Percentiles rank a stretch among this genome's conserved stretches.
Evolutionary conservation across 805 yeast genomes (phyloP).

Genomic region (Hanseniaspora taiwanica): DNA sequence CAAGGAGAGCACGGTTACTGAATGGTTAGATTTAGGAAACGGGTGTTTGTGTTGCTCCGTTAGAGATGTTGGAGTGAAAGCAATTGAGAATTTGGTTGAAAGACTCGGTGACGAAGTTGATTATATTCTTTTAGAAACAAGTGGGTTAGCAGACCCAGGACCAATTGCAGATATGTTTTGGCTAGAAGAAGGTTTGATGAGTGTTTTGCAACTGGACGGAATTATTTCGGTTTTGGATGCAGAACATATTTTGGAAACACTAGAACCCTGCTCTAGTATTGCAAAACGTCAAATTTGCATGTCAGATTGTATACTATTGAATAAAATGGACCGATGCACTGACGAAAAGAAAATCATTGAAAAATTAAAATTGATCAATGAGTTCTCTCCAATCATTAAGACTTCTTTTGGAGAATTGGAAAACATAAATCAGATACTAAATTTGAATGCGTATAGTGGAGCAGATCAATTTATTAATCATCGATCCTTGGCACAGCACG

Average conservation of each 20-base stretch:
- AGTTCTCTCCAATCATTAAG: conserved; percentile 49
- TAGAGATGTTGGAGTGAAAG: conserved; percentile 86
- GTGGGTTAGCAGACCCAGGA: conserved; percentile 95
- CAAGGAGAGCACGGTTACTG: conserved; percentile 52
- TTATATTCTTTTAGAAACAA: conserved; percentile 84
- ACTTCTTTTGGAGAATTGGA: conserved; percentile 67
- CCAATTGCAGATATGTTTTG: conserved; percentile 97
- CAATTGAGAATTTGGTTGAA: conserved; percentile 76
- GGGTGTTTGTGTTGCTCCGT: conserved; percentile 97
- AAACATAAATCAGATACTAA: conserved; percentile 46
- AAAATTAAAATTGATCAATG: conserved; percentile 44
- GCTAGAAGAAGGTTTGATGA: conserved; percentile 80
- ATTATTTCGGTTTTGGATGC: conserved; percentile 79
- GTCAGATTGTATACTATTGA: conserved; percentile 72
- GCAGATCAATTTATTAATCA: conserved; percentile 5
- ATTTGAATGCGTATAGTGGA: conserved; percentile 62
- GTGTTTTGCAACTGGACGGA: conserved; percentile 82
- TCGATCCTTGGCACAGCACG: conserved; percentile 13
- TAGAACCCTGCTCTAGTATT: conserved; percentile 49
- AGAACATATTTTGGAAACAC: conserved; percentile 46
- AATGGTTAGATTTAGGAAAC: conserved; percentile 93
- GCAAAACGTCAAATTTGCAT: conserved; percentile 84
- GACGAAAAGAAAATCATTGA: conserved; percentile 16
- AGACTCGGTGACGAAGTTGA: conserved; percentile 65
- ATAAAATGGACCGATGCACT: conserved; percentile 54